phyloP scores from a whole-genome alignment of 345 rosid genomes.

The sweet orange (Citrus sinensis) region DVS_A1.0 CM039169.1:33217501-33218000 shows the following conservation, averaged over 20 bases:
- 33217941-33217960: slow-evolving; percentile 1
- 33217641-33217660: neutral
- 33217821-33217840: slow-evolving; percentile 26
- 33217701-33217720: slow-evolving; percentile 66
- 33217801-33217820: slow-evolving; percentile 57
- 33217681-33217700: neutral
- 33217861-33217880: slow-evolving; percentile 67
- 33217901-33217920: slow-evolving; percentile 81
- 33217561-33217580: slow-evolving; percentile 50
- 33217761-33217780: slow-evolving; percentile 92
- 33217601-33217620: neutral
- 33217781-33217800: slow-evolving; percentile 93
- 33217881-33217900: slow-evolving; percentile 70
- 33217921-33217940: slow-evolving; percentile 50
- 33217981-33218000: neutral
- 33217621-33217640: neutral
- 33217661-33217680: neutral
- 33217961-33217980: neutral
- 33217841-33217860: slow-evolving; percentile 58
- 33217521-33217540: slow-evolving; percentile 84
- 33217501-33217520: slow-evolving; percentile 59
- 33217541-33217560: slow-evolving; percentile 95
- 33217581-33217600: slow-evolving; percentile 3
- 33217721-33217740: slow-evolving; percentile 75
- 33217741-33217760: slow-evolving; percentile 87